A percentile compares a stretch with the other conserved stretches of the same genome.
These are phyloP conservation scores for Tetracentron sinense DNA, from an alignment of 164 flowering plant species.

Conservation along the genomic window DNA sequence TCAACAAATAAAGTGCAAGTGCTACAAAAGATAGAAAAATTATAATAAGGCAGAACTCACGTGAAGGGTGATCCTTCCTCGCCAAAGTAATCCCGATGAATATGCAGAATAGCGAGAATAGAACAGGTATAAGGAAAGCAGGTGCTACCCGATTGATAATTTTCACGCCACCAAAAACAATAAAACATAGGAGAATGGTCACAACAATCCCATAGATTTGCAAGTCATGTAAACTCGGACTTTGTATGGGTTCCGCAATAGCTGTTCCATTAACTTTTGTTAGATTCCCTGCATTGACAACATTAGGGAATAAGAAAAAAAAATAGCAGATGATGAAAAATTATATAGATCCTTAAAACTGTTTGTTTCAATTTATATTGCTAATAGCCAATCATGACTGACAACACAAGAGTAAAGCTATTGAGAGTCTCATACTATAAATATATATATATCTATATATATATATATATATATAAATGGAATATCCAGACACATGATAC, in stretches of 20 bases:
- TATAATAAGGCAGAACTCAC: constrained; percentile 46
- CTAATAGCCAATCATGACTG: neutral
- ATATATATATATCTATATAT: too few relatives aligned
- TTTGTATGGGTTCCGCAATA: constrained; percentile 40
- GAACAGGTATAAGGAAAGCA: constrained; percentile 88
- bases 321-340: too few relatives aligned
- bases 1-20: neutral
- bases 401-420: too few relatives aligned
- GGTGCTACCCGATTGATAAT: constrained; percentile 98
- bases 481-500: too few relatives aligned
- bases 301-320: neutral
- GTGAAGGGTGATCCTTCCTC: constrained; percentile 51
- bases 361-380: neutral
- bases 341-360: neutral
- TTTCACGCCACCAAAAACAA: constrained; percentile 98
- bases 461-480: too few relatives aligned
- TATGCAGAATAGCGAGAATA: constrained; percentile 85
- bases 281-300: constrained; percentile 55
- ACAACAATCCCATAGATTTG: constrained; percentile 95
- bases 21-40: neutral
- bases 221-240: constrained; percentile 85
- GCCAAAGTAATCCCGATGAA: constrained; percentile 68
- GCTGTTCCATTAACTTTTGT: constrained; percentile 77
- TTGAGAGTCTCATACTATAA: too few relatives aligned
- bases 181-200: constrained; percentile 84